Conservation (phyloP, 768 basidiomycete species). For the Cantharellus anzutake region DNA sequence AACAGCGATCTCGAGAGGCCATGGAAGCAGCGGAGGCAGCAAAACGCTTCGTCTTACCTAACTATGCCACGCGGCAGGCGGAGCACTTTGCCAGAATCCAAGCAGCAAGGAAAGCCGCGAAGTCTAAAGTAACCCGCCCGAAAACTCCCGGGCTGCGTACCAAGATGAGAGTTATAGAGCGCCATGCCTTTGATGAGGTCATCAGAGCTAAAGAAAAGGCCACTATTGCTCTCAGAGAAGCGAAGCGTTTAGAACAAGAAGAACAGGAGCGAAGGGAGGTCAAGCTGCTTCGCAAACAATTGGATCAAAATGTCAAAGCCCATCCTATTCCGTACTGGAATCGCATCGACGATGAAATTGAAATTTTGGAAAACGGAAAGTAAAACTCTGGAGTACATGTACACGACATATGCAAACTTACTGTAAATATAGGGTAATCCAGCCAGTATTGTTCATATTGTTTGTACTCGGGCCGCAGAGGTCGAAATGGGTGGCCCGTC, state of each 20-base stretch:
- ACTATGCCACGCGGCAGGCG: background rate
- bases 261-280: background rate
- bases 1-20: background rate
- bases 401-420: no score
- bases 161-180: background rate
- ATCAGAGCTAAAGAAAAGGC: background rate
- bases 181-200: background rate
- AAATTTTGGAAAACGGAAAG: background rate
- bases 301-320: background rate
- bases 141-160: background rate
- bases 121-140: background rate
- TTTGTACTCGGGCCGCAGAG: no score
- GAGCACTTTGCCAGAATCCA: background rate
- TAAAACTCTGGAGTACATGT: no score
- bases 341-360: background rate
- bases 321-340: constrained; percentile 1
- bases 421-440: no score
- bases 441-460: no score
- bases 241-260: background rate
- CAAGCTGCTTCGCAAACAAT: background rate
- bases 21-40: background rate
- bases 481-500: no score
- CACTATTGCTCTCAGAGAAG: background rate
- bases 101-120: background rate
- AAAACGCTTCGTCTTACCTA: background rate